phyloP scores from a whole-genome alignment of 2,329 filamentous ascomycete species.

The Zalaria obscura region DNA sequence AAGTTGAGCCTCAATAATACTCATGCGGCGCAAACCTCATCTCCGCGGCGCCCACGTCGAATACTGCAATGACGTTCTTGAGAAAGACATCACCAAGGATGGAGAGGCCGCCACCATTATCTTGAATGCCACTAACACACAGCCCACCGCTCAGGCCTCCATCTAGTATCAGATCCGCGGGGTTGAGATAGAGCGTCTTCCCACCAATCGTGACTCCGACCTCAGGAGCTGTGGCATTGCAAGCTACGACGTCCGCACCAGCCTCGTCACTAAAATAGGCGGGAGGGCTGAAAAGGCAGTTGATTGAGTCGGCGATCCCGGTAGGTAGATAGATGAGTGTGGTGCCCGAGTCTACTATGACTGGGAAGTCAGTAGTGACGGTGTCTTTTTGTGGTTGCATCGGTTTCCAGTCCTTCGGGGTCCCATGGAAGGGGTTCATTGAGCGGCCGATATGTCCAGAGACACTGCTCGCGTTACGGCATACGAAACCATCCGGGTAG shows the following conservation, averaged over 20 bases:
- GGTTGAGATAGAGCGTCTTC: slow-evolving; percentile 18
- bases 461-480: background rate
- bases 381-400: background rate
- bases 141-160: background rate
- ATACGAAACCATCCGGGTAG: slow-evolving; percentile 3
- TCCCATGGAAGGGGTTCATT: background rate
- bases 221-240: slow-evolving; percentile 24
- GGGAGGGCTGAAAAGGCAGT: slow-evolving; percentile 27
- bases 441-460: background rate
- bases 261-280: slow-evolving; percentile 17
- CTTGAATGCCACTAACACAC: slow-evolving; percentile 21
- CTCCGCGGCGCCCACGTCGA: slow-evolving; percentile 32
- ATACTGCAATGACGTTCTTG: slow-evolving; percentile 36
- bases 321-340: slow-evolving; percentile 26
- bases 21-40: slow-evolving; percentile 29
- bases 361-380: slow-evolving; percentile 3
- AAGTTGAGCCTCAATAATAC: too few species aligned
- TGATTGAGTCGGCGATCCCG: slow-evolving; percentile 21
- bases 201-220: slow-evolving; percentile 27
- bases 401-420: background rate
- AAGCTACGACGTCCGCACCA: slow-evolving; percentile 25
- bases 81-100: slow-evolving; percentile 34
- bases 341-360: slow-evolving; percentile 32
- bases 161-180: slow-evolving; percentile 12
- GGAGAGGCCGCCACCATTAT: slow-evolving; percentile 16